Evolutionary conservation across 306 rosid genomes (phyloP), one percentile per base, ranked within the genome.

Genomic region (Inga leiocalycina): DNA sequence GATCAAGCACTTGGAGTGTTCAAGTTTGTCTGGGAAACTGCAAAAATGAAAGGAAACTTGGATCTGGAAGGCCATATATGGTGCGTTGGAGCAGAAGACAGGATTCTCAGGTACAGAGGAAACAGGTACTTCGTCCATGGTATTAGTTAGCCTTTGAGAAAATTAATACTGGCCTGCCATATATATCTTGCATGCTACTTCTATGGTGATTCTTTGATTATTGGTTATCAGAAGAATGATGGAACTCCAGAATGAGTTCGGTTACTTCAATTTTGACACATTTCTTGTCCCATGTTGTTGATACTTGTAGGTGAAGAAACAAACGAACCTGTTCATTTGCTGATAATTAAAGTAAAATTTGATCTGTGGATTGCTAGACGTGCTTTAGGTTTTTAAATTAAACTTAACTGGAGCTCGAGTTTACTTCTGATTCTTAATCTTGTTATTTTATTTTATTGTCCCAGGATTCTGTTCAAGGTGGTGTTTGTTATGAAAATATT

Each of bases 61-160:
- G 89, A 90, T 39, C 83, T 93, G 84, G 94, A 91, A 85, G 97
- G 99, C 67, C 97, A 94, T 92, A 43, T 96, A 69, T 96, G 96
- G 93, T 89, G 93, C 74, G 94, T 92, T 65, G 97, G 92, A 80
- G 93, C 89, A 76, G 88, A 88, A 62, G 66, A 37, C 48, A 94
- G 91, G 82, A 72, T 75, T 72, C 88, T 96, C 59, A 78, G 49
- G 79, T 96, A 94, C 70, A 90, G 90, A 86, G 97, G 92, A 77
- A 94, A 89, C 84, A 78, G 22, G 17, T 90, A 87, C 85, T 88
- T 90, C 20, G 32, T 91, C 66, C 97, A 91, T 74, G 87, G 90
- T 14, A 87, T 95, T 68, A 80, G 82, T 93, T 74, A 80, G 82
- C 83, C 79, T 88, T 72, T 93, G 89, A 93, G 71, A 27, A 73